Percentiles rank a stretch among this genome's conserved stretches.
Conservation (phyloP, 208 protist genomes). For the Trypanosoma cruzi region DNA sequence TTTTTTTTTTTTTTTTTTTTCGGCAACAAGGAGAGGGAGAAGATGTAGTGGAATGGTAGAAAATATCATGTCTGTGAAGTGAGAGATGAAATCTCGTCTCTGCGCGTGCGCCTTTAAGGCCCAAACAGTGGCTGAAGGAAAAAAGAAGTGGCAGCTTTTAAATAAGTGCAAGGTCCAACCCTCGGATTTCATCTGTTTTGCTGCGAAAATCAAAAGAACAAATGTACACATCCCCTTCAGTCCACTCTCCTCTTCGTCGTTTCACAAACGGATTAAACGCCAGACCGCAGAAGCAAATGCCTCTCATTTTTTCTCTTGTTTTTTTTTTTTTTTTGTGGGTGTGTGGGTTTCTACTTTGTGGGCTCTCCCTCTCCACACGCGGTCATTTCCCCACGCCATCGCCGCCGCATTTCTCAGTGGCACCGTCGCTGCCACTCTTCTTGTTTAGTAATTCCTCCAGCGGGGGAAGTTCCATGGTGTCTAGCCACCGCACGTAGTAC, state of each 20-base stretch:
- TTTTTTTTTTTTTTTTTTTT: slow-evolving; percentile 2
- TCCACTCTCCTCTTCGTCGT: background rate
- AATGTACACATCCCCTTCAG: too few species aligned
- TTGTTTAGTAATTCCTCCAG: slow-evolving; percentile 48
- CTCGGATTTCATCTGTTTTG: background rate
- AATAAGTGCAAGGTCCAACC: background rate
- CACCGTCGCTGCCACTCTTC: slow-evolving; percentile 17
- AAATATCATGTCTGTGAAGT: background rate
- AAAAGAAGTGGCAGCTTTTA: background rate
- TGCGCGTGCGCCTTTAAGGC: background rate
- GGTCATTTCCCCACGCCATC: slow-evolving; percentile 5
- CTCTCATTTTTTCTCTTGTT: background rate
- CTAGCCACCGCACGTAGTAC: slow-evolving; percentile 60
- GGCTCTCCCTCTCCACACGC: background rate
- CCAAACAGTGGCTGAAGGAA: too few species aligned
- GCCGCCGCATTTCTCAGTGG: slow-evolving; percentile 1
- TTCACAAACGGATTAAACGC: background rate
- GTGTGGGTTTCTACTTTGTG: background rate
- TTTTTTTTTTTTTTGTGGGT: too few species aligned
- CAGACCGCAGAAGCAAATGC: background rate
- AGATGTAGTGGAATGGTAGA: background rate
- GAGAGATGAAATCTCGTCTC: background rate
- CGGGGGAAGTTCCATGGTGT: slow-evolving; percentile 41
- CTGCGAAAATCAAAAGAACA: background rate
- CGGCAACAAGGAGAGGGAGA: background rate